Evolutionary conservation across 106 monocot genomes (phyloP).

Genomic region (Dioscorea alata): DNA sequence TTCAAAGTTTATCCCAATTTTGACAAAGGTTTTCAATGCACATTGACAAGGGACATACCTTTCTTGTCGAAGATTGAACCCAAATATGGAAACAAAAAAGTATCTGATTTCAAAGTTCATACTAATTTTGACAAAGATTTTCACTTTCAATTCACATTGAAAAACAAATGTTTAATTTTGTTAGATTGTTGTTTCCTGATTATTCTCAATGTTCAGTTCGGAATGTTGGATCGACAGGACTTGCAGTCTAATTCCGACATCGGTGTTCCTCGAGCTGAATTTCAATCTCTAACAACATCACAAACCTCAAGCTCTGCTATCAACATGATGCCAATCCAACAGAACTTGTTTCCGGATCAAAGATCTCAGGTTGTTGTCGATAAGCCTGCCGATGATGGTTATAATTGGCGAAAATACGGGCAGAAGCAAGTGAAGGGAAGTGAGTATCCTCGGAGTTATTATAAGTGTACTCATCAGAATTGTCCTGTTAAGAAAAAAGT

Average conservation of each 20-base stretch:
- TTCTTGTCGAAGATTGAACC: too few relatives aligned
- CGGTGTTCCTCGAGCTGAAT: slow-evolving; percentile 19
- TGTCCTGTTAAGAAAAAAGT: slow-evolving; percentile 77
- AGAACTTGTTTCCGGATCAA: slow-evolving; percentile 19
- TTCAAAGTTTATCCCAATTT: not conserved
- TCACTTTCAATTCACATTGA: too few relatives aligned
- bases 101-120: too few relatives aligned
- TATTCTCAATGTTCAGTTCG: slow-evolving; percentile 11
- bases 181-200: too few relatives aligned
- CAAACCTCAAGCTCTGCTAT: slow-evolving; percentile 14
- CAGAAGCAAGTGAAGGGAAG: slow-evolving; percentile 76
- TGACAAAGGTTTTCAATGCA: not conserved
- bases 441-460: slow-evolving; percentile 64
- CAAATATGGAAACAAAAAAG: too few relatives aligned
- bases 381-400: slow-evolving; percentile 62
- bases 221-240: slow-evolving; percentile 47
- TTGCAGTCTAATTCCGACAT: slow-evolving; percentile 35
- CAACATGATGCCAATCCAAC: slow-evolving; percentile 4
- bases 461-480: slow-evolving; percentile 51
- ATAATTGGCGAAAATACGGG: slow-evolving; percentile 77
- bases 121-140: too few relatives aligned
- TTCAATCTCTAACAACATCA: slow-evolving; percentile 12
- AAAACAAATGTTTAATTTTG: too few relatives aligned
- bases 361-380: slow-evolving; percentile 33
- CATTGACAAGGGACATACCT: not conserved